Percentiles rank a stretch among this genome's conserved stretches.
These are phyloP conservation scores for Hymenochaete sp. DNA, from an alignment of 1,284 basidiomycete species.

Conservation along the genomic window DNA sequence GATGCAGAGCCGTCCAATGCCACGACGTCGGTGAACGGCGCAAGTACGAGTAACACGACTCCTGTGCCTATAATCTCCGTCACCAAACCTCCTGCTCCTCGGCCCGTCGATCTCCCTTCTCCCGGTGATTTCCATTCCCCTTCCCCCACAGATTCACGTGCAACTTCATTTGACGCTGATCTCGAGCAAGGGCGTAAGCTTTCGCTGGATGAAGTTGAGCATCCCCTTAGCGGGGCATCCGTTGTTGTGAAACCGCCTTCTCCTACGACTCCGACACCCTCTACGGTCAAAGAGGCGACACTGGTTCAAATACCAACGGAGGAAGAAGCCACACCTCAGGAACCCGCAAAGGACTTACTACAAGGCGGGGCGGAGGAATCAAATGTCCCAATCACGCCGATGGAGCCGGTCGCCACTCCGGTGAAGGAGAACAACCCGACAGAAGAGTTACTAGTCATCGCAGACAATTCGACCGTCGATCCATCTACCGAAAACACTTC, in stretches of 20 bases:
- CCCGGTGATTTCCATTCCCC: constrained; percentile 45
- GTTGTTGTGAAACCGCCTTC: constrained; percentile 15
- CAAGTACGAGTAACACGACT: constrained; percentile 17
- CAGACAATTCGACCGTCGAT: constrained; percentile 6
- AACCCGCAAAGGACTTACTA: constrained; percentile 9
- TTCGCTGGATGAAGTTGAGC: constrained; percentile 30
- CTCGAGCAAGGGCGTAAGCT: constrained; percentile 46
- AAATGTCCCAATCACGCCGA: constrained; percentile 9
- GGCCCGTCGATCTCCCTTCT: constrained; percentile 57
- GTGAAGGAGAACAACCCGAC: constrained; percentile 5
- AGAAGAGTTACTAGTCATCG: not conserved
- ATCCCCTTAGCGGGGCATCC: constrained; percentile 13
- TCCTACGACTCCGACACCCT: constrained; percentile 10
- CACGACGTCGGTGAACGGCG: not conserved
- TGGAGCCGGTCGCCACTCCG: constrained; percentile 12
- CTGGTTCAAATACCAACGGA: constrained; percentile 14
- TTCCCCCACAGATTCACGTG: constrained; percentile 37
- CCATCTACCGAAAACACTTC: no score
- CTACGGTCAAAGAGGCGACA: constrained; percentile 16
- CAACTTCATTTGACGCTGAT: constrained; percentile 45
- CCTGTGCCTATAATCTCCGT: constrained; percentile 48
- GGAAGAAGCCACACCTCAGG: constrained; percentile 6
- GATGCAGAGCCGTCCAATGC: constrained; percentile 25
- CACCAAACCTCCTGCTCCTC: constrained; percentile 60
- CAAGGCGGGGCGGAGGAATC: constrained; percentile 7